Conservation (phyloP, 768 basidiomycete genomes). For the Lentinula lateritia region DNA sequence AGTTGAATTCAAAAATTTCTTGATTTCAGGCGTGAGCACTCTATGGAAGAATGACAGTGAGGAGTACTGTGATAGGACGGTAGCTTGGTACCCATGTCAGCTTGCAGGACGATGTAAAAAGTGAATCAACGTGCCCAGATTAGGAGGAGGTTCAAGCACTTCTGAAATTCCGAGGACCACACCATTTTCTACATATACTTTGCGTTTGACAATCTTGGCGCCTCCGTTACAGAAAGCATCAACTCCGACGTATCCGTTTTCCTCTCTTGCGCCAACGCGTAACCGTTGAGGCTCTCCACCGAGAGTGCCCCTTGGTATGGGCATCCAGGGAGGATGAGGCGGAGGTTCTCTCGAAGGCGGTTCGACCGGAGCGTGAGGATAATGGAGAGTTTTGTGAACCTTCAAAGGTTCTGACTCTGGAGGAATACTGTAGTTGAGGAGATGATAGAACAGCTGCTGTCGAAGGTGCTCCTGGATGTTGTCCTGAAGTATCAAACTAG, state of each 20-base stretch:
- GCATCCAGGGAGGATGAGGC: slow-evolving; percentile 81
- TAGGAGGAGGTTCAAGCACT: slow-evolving; percentile 69
- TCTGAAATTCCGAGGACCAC: slow-evolving; percentile 67
- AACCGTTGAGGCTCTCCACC: slow-evolving; percentile 80
- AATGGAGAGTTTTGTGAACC: slow-evolving; percentile 61
- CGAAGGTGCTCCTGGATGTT: slow-evolving; percentile 81
- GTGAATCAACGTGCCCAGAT: slow-evolving; percentile 52
- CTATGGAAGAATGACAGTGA: slow-evolving; percentile 70
- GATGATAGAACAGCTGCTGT: slow-evolving; percentile 91
- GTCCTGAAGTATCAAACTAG: slow-evolving; percentile 44
- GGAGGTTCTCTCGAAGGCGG: slow-evolving; percentile 65
- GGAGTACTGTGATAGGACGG: slow-evolving; percentile 51
- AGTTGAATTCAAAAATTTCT: slow-evolving; percentile 53
- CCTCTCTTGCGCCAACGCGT: slow-evolving; percentile 49
- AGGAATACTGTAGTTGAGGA: slow-evolving; percentile 76
- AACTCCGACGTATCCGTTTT: slow-evolving; percentile 56
- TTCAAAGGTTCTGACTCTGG: slow-evolving; percentile 28
- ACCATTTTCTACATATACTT: slow-evolving; percentile 66
- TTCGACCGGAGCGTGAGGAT: slow-evolving; percentile 53
- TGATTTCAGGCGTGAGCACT: slow-evolving; percentile 59
- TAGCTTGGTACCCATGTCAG: slow-evolving; percentile 34
- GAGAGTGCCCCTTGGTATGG: slow-evolving; percentile 74
- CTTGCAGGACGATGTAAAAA: slow-evolving; percentile 5
- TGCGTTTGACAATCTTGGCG: slow-evolving; percentile 51
- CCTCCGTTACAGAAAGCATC: slow-evolving; percentile 82